Evolutionary conservation across 2,329 filamentous ascomycete genomes (phyloP).

Genomic region (Neopestalotiopsis rosae): DNA sequence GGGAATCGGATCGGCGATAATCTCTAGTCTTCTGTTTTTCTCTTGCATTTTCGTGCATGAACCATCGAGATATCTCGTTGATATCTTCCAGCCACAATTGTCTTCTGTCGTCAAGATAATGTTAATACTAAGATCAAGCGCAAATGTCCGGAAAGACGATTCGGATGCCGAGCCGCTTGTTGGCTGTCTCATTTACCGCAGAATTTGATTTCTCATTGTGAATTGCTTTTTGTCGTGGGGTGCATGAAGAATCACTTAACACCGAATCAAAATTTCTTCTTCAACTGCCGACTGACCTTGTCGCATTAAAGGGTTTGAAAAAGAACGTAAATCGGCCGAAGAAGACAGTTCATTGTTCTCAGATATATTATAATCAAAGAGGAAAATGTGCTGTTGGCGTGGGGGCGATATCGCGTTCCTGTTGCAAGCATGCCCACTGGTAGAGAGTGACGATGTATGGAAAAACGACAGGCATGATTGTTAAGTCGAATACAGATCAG

Average conservation of each 20-base stretch:
- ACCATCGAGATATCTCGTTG: background rate
- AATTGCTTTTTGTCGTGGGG: background rate
- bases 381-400: background rate
- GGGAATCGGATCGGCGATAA: no score
- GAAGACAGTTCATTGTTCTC: background rate
- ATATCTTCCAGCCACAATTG: background rate
- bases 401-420: no score
- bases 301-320: background rate
- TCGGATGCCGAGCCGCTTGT: background rate
- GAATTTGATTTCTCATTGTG: background rate
- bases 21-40: no score
- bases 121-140: no score
- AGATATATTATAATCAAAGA: background rate
- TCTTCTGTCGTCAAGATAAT: background rate
- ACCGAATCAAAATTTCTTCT: background rate
- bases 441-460: no score
- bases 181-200: background rate
- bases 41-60: no score
- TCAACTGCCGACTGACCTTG: background rate
- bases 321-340: background rate
- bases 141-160: background rate
- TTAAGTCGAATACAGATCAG: no score
- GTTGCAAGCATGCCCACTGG: no score
- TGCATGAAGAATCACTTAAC: background rate
- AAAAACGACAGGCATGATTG: no score